phyloP scores from a whole-genome alignment of 139 green algal species.

The Monoraphidium neglectum region DNA sequence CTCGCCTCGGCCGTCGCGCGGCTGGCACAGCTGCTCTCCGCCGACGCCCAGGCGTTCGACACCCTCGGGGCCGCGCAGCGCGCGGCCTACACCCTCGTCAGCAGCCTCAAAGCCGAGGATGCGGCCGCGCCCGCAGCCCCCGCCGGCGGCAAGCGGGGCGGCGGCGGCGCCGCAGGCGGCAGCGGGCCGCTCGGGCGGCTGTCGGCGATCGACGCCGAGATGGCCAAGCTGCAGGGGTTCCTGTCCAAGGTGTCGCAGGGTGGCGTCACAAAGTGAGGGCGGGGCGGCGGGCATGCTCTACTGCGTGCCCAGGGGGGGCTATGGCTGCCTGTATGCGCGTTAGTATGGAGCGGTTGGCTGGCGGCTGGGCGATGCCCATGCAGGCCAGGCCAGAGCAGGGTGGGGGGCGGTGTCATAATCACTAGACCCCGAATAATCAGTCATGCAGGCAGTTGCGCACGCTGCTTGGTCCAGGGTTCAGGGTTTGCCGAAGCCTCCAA shows the following conservation, averaged over 20 bases:
- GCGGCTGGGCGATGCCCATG: not conserved
- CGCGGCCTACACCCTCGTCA: constrained; percentile 30
- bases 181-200: constrained; percentile 33
- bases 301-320: constrained; percentile 44
- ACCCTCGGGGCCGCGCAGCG: constrained; percentile 5
- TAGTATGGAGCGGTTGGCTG: not conserved
- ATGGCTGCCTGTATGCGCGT: no score
- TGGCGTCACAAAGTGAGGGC: constrained; percentile 2
- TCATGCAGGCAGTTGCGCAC: no score
- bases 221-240: constrained; percentile 36
- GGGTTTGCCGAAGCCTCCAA: no score
- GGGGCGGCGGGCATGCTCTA: not conserved
- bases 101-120: constrained; percentile 28
- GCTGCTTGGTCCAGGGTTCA: no score
- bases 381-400: not conserved
- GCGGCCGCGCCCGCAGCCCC: constrained; percentile 3
- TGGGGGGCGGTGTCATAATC: not conserved
- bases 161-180: not conserved
- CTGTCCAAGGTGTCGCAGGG: constrained; percentile 31
- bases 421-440: not conserved
- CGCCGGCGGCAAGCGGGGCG: not conserved
- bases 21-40: constrained; percentile 15
- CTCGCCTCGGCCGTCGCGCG: constrained; percentile 11
- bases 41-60: constrained; percentile 28
- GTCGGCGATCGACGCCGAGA: constrained; percentile 37